These are phyloP conservation scores for Verticillium albo-atrum DNA, from an alignment of 2,329 filamentous ascomycete species.

Conservation along the genomic window DNA sequence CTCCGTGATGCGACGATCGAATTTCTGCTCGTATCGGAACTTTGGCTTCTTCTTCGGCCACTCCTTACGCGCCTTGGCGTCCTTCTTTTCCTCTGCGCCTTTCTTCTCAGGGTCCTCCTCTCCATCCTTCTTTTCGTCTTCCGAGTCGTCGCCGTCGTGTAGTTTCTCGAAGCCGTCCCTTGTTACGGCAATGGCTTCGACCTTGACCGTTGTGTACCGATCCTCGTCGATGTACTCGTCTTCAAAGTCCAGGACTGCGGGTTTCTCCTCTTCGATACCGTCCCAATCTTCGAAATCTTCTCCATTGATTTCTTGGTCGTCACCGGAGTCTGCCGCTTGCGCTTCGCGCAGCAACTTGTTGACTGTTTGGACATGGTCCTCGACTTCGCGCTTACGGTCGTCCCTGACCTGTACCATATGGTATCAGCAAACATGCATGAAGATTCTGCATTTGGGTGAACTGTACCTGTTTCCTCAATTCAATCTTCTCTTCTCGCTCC, in stretches of 20 bases:
- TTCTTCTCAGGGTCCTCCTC: slow-evolving; percentile 24
- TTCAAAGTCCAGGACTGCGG: slow-evolving; percentile 65
- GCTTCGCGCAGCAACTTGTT: slow-evolving; percentile 65
- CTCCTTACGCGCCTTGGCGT: slow-evolving; percentile 46
- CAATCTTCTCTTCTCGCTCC: slow-evolving; percentile 71
- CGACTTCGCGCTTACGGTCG: slow-evolving; percentile 74
- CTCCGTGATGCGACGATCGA: slow-evolving; percentile 70
- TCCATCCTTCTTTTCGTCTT: slow-evolving; percentile 24
- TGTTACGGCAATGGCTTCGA: slow-evolving; percentile 81
- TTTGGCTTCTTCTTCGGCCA: slow-evolving; percentile 80
- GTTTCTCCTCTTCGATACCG: slow-evolving; percentile 53
- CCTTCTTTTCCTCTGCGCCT: slow-evolving; percentile 26
- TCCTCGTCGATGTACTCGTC: slow-evolving; percentile 97
- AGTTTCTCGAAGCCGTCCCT: slow-evolving; percentile 64
- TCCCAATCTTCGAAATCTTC: slow-evolving; percentile 56
- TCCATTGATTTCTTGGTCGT: slow-evolving; percentile 28
- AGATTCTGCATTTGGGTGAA: background rate
- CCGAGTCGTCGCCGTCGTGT: slow-evolving; percentile 26
- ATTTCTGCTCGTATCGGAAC: slow-evolving; percentile 88
- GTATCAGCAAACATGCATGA: background rate
- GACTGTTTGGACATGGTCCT: slow-evolving; percentile 75
- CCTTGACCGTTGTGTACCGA: slow-evolving; percentile 89
- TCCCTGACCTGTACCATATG: slow-evolving; percentile 66
- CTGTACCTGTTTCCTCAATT: slow-evolving; percentile 68
- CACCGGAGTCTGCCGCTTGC: slow-evolving; percentile 39